These are phyloP conservation scores for Arthrocladium fulminans DNA, from an alignment of 2,329 filamentous ascomycete genomes.

Conservation along the genomic window DNA sequence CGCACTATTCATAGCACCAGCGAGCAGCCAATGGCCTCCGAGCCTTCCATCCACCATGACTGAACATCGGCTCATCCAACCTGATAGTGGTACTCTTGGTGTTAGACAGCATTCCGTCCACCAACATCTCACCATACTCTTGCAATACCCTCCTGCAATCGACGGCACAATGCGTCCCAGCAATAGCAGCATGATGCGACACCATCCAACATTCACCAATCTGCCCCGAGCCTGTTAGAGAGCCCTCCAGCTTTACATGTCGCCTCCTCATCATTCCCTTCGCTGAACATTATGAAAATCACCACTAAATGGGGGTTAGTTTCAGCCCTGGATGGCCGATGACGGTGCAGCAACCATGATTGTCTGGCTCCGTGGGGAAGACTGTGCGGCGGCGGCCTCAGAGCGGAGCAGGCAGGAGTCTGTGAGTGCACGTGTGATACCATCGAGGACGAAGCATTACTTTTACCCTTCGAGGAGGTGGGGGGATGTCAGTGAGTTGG, in stretches of 20 bases:
- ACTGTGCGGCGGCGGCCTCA: not conserved
- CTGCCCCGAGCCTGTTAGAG: not conserved
- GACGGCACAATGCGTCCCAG: constrained; percentile 29
- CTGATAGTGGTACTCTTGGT: constrained; percentile 25
- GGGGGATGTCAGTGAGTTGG: not conserved
- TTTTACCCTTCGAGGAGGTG: not conserved
- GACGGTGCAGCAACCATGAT: not conserved
- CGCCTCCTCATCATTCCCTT: not conserved
- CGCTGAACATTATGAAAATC: not conserved
- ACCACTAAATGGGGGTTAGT: not conserved
- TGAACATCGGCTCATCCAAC: constrained; percentile 26
- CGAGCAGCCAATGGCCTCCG: constrained; percentile 28
- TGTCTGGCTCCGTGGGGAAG: not conserved
- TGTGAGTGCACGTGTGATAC: not conserved
- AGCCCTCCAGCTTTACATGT: not conserved
- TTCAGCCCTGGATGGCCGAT: not conserved
- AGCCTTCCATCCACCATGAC: constrained; percentile 32
- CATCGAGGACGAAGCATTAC: not conserved
- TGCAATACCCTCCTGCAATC: constrained; percentile 30
- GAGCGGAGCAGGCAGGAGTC: not conserved
- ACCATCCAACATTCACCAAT: constrained; percentile 13
- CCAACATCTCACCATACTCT: constrained; percentile 22
- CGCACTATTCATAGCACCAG: constrained; percentile 32
- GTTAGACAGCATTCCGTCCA: constrained; percentile 14
- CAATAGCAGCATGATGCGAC: constrained; percentile 33